Conservation (phyloP, 176 grass and related monocot genomes). For the Musa beccarii region DNA sequence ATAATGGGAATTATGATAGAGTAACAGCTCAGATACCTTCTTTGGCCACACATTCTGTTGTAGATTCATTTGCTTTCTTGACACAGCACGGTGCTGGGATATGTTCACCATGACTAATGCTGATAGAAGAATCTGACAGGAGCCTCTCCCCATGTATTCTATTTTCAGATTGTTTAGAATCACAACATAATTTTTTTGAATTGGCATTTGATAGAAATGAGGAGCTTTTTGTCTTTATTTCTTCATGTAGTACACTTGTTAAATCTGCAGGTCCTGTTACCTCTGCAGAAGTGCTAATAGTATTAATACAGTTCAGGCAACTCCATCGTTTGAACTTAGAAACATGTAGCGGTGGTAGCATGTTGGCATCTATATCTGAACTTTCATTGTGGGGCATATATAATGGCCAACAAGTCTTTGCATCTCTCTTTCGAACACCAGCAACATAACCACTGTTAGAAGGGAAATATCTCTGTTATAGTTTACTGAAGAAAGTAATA, state of each 20-base stretch:
- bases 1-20: background rate
- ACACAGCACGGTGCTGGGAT: background rate
- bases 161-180: background rate
- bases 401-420: constrained; percentile 15
- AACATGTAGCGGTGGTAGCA: constrained; percentile 6
- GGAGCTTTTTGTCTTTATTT: background rate
- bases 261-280: background rate
- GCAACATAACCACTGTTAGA: constrained; percentile 15
- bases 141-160: background rate
- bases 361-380: background rate
- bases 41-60: background rate
- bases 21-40: background rate
- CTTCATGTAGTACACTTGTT: background rate
- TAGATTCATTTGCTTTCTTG: background rate
- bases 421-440: constrained; percentile 12
- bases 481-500: background rate
- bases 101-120: background rate
- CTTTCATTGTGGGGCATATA: background rate
- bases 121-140: background rate
- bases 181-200: constrained; percentile 1
- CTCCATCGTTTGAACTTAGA: constrained; percentile 12
- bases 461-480: background rate
- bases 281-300: background rate
- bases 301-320: constrained; percentile 15
- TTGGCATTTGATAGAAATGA: background rate